Percentiles rank a stretch among this genome's conserved stretches.
phyloP scores from a whole-genome alignment of 352 stramenopile genomes.

The Blastocystis hominis region DNA sequence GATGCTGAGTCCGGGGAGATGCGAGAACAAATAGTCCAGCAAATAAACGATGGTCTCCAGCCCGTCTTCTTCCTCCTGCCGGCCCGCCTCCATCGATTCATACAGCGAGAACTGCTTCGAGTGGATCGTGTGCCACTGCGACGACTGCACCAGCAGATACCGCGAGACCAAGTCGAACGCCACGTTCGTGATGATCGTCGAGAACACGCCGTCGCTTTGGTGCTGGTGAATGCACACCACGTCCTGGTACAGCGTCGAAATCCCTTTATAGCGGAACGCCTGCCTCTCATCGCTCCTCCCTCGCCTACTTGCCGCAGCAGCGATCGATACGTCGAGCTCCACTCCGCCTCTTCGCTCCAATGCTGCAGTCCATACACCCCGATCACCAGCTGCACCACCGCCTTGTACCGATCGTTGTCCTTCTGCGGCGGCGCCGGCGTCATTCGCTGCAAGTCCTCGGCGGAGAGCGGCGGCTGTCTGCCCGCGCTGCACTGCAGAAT shows the following conservation, averaged over 20 bases:
- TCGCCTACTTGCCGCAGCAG: not conserved
- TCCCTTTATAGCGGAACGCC: not conserved
- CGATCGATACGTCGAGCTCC: not conserved
- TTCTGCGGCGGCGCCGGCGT: not conserved
- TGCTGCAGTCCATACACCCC: not conserved
- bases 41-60: conserved; percentile 31
- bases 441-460: not conserved
- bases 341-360: not conserved
- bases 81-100: not conserved
- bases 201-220: not conserved
- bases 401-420: not conserved
- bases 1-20: not conserved
- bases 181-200: not conserved
- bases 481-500: not conserved
- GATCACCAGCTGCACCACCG: not conserved
- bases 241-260: not conserved
- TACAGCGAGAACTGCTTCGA: conserved; percentile 37
- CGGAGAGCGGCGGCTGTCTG: not conserved
- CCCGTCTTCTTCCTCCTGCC: not conserved
- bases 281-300: not conserved
- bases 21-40: not conserved
- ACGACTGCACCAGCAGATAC: conserved; percentile 18
- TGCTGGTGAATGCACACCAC: not conserved
- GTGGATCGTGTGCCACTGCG: conserved; percentile 44
- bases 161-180: not conserved